Evolutionary conservation across 2,329 filamentous ascomycete species (phyloP).

Genomic region (Trichoderma koningii): DNA sequence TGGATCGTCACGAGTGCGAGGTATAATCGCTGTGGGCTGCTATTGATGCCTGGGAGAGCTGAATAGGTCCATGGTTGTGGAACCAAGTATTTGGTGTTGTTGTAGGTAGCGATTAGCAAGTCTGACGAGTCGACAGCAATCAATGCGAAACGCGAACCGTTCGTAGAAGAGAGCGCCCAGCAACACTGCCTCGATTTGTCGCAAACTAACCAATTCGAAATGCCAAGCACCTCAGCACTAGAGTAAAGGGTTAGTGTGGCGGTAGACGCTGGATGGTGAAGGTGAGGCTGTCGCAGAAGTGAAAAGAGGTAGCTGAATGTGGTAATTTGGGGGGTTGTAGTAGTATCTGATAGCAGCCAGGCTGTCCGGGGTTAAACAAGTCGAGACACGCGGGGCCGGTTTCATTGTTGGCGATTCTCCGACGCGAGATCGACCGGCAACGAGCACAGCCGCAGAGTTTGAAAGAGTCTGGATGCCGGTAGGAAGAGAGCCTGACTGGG

Average conservation of each 20-base stretch:
- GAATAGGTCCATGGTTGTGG: background rate
- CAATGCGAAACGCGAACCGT: constrained; percentile 15
- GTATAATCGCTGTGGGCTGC: background rate
- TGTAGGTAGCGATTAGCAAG: background rate
- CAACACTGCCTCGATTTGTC: background rate
- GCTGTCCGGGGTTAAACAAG: background rate
- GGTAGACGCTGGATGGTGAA: background rate
- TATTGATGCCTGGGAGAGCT: background rate
- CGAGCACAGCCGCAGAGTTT: constrained; percentile 2
- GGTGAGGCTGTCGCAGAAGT: constrained; percentile 17
- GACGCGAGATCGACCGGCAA: constrained; percentile 33
- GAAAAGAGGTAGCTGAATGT: background rate
- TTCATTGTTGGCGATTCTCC: constrained; percentile 27
- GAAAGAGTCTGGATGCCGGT: background rate
- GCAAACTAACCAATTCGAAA: background rate
- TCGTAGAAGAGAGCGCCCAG: background rate
- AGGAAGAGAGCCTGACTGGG: background rate
- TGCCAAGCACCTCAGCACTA: background rate
- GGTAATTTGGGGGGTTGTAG: background rate
- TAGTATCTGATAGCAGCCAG: no score
- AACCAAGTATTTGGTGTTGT: no score
- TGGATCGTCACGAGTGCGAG: background rate
- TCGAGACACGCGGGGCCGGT: constrained; percentile 19
- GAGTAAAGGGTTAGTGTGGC: background rate
- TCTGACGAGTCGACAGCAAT: background rate